These are phyloP conservation scores for Amyloporia xantha DNA, from an alignment of 768 basidiomycete species.

Conservation along the genomic window DNA sequence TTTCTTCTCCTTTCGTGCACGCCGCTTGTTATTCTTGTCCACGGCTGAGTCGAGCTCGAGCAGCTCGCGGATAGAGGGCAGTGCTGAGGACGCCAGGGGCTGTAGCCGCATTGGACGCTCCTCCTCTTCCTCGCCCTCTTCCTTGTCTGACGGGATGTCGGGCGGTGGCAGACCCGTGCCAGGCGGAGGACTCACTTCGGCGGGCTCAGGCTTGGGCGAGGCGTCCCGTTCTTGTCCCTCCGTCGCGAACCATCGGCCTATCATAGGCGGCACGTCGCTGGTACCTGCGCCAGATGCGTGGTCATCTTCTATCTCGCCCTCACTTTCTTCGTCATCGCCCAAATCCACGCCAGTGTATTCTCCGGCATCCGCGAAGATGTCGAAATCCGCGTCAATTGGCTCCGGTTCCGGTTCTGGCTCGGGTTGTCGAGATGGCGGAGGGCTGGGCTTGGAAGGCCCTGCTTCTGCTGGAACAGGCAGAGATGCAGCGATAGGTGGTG, in stretches of 20 bases:
- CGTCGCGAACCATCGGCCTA: conserved; percentile 11
- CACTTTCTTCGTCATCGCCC: conserved; percentile 32
- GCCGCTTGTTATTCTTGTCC: conserved; percentile 58
- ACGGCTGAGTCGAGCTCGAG: conserved; percentile 70
- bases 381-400: conserved; percentile 80
- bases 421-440: conserved; percentile 14
- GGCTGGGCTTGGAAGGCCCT: conserved; percentile 10
- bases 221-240: conserved; percentile 12
- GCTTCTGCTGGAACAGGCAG: conserved; percentile 12
- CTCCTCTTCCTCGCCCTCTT: conserved; percentile 37
- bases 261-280: conserved; percentile 6
- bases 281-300: neutral
- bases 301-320: conserved; percentile 23
- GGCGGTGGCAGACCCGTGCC: conserved; percentile 8
- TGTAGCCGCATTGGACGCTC: conserved; percentile 49
- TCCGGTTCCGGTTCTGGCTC: conserved; percentile 29
- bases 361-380: conserved; percentile 60
- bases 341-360: conserved; percentile 65
- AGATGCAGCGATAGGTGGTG: neutral
- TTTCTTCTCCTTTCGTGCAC: conserved; percentile 72
- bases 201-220: neutral
- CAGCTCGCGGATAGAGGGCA: conserved; percentile 80
- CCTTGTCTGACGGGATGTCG: conserved; percentile 11
- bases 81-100: conserved; percentile 70
- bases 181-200: conserved; percentile 2